Evolutionary conservation across 306 rosid genomes (phyloP).

Genomic region (Gynostemma pentaphyllum): DNA sequence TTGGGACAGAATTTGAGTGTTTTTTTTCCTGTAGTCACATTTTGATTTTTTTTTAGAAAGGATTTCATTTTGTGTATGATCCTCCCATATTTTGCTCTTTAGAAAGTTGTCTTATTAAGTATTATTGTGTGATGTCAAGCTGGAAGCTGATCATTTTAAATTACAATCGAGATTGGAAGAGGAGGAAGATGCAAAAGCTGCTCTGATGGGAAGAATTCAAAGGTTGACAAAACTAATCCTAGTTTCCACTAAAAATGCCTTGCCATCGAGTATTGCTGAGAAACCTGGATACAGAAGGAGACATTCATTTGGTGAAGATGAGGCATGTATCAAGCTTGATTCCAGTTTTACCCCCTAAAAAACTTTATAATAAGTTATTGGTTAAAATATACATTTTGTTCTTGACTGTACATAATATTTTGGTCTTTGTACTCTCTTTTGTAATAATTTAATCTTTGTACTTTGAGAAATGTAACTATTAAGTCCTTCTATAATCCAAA

Average conservation of each 20-base stretch:
- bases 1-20: not conserved
- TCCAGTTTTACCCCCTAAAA: no score
- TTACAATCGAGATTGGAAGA: constrained; percentile 76
- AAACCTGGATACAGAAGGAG: constrained; percentile 54
- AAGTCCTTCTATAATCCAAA: no score
- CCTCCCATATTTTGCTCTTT: not conserved
- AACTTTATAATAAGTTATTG: not conserved
- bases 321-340: constrained; percentile 32
- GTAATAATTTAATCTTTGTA: no score
- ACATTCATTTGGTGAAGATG: constrained; percentile 92
- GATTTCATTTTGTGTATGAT: not conserved
- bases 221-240: constrained; percentile 73
- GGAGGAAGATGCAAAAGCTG: constrained; percentile 89
- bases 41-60: not conserved
- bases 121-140: constrained; percentile 37
- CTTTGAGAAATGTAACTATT: no score
- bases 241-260: constrained; percentile 61
- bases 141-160: constrained; percentile 83
- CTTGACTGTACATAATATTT: no score
- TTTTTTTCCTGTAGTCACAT: not conserved
- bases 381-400: no score
- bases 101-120: constrained; percentile 1
- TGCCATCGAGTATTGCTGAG: constrained; percentile 50
- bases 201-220: constrained; percentile 85
- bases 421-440: no score